A percentile compares a stretch with the other conserved stretches of the same genome.
Evolutionary conservation across 768 basidiomycete species (phyloP).

Genomic region (Gloeostereum incarnatum): DNA sequence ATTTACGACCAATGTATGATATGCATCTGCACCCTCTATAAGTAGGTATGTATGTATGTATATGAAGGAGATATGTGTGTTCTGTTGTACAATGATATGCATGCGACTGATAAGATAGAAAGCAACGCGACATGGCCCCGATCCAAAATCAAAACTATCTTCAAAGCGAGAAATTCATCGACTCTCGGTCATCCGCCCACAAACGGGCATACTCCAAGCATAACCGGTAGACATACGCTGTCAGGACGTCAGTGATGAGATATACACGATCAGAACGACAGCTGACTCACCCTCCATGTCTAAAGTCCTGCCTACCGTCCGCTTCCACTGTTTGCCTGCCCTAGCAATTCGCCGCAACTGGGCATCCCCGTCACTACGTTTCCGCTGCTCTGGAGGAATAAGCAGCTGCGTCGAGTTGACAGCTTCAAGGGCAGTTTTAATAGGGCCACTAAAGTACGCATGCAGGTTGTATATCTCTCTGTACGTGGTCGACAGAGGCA

Average conservation of each 20-base stretch:
- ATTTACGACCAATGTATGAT: too few relatives aligned
- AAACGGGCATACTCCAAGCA: conserved; percentile 86
- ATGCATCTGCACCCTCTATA: too few relatives aligned
- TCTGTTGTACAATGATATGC: too few relatives aligned
- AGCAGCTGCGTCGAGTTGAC: conserved; percentile 38
- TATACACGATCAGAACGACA: neutral
- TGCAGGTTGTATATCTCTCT: conserved; percentile 90
- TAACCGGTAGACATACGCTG: conserved; percentile 82
- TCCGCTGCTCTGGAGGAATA: conserved; percentile 22
- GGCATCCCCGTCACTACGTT: conserved; percentile 51
- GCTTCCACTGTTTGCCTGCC: conserved; percentile 92
- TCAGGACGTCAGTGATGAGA: conserved; percentile 2
- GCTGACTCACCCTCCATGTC: conserved; percentile 83
- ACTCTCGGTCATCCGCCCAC: conserved; percentile 75
- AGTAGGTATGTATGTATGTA: too few relatives aligned
- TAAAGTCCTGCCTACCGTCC: conserved; percentile 66
- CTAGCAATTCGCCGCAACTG: conserved; percentile 75
- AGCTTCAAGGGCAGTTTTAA: conserved; percentile 43
- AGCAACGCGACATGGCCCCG: too few relatives aligned
- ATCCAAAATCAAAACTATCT: too few relatives aligned
- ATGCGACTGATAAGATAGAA: too few relatives aligned
- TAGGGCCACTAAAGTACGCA: conserved; percentile 86
- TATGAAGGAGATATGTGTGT: too few relatives aligned
- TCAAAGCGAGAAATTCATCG: conserved; percentile 35
- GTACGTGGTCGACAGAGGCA: conserved; percentile 83